Conservation (phyloP, 371 early-diverging fungal genomes). For the Enterocytospora artemiae region DNA sequence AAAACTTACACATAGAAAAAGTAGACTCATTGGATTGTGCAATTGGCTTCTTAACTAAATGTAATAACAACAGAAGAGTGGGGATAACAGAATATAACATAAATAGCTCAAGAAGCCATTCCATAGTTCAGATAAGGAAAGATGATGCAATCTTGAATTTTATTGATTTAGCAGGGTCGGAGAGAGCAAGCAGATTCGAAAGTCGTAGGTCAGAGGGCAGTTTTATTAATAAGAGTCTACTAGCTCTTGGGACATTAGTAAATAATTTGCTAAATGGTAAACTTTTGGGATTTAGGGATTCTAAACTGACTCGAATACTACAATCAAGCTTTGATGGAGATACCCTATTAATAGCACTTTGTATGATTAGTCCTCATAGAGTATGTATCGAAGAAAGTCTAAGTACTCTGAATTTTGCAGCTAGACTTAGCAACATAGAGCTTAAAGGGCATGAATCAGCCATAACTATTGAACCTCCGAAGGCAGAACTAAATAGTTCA, state of each 20-base stretch:
- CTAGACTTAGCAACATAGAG: constrained; percentile 44
- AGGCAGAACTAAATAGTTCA: background rate
- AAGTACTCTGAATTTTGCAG: constrained; percentile 81
- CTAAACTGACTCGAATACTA: constrained; percentile 73
- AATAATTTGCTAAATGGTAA: constrained; percentile 58
- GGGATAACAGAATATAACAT: constrained; percentile 72
- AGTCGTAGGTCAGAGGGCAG: constrained; percentile 58
- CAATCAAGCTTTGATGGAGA: constrained; percentile 69
- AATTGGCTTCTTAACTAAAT: constrained; percentile 64
- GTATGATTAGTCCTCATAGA: constrained; percentile 71
- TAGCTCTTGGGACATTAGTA: constrained; percentile 56
- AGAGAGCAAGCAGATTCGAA: constrained; percentile 41
- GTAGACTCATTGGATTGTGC: constrained; percentile 71
- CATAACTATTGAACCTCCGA: too few relatives aligned
- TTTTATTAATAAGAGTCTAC: constrained; percentile 60
- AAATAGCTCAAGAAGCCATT: constrained; percentile 72
- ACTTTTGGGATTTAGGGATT: constrained; percentile 75
- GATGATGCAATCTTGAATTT: constrained; percentile 59
- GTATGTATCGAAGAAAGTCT: constrained; percentile 71
- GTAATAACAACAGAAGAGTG: constrained; percentile 70
- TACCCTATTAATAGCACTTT: constrained; percentile 67
- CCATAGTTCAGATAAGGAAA: constrained; percentile 71
- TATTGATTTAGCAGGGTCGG: constrained; percentile 58
- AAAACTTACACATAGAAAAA: constrained; percentile 19
- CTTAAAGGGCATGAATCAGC: constrained; percentile 12